Evolutionary conservation across 192 early-diverging fungal species (phyloP).

Genomic region (Rhizoclosmatium sp.): DNA sequence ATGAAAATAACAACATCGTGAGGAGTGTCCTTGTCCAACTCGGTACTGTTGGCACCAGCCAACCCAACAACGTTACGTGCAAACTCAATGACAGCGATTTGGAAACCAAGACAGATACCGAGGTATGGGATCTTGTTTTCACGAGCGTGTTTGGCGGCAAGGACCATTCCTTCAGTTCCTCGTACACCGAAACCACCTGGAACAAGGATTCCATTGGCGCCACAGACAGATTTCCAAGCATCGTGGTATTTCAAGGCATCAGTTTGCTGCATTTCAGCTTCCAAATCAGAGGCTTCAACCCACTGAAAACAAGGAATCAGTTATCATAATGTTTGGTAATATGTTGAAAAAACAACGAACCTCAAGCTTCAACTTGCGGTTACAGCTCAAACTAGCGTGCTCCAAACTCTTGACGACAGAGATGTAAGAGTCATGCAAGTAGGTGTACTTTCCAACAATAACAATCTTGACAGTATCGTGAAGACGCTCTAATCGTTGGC

Average conservation of each 20-base stretch:
- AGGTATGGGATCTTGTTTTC: slow-evolving; percentile 97
- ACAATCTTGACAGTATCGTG: slow-evolving; percentile 88
- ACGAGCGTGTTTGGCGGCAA: slow-evolving; percentile 95
- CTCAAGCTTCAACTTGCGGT: slow-evolving; percentile 76
- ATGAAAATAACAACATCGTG: slow-evolving; percentile 92
- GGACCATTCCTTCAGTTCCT: slow-evolving; percentile 95
- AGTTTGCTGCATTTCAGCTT: slow-evolving; percentile 70
- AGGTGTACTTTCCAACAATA: slow-evolving; percentile 96
- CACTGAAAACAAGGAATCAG: slow-evolving; percentile 56
- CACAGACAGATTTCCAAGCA: slow-evolving; percentile 90
- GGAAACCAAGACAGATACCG: slow-evolving; percentile 97
- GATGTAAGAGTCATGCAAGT: slow-evolving; percentile 96
- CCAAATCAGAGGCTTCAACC: slow-evolving; percentile 95
- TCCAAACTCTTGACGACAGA: slow-evolving; percentile 96
- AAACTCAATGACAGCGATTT: slow-evolving; percentile 97
- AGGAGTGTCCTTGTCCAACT: slow-evolving; percentile 74
- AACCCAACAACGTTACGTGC: slow-evolving; percentile 91
- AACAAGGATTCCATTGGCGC: slow-evolving; percentile 92
- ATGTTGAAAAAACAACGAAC: slow-evolving; percentile 8
- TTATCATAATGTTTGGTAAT: background rate
- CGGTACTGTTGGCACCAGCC: slow-evolving; percentile 81
- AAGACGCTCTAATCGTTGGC: slow-evolving; percentile 74
- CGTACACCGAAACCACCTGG: slow-evolving; percentile 98
- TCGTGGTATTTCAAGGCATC: slow-evolving; percentile 96
- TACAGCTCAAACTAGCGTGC: slow-evolving; percentile 88